Conservation (phyloP, 2,329 filamentous ascomycete genomes). For the Epichloe uncinata region DNA sequence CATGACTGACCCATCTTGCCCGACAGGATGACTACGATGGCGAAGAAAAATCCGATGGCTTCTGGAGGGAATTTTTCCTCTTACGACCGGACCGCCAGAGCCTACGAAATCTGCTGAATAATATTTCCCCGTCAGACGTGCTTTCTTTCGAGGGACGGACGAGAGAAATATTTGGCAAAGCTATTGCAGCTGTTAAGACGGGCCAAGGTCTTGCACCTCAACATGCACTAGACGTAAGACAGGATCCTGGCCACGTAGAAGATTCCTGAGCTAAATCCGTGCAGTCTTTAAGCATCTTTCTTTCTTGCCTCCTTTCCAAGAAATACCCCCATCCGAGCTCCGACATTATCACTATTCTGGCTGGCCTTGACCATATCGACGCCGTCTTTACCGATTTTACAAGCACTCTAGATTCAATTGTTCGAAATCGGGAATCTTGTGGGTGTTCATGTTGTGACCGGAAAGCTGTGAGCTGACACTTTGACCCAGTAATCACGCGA, state of each 20-base stretch:
- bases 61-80: conserved; percentile 94
- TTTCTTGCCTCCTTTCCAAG: conserved; percentile 71
- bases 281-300: conserved; percentile 80
- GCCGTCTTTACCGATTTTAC: conserved; percentile 81
- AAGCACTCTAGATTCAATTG: conserved; percentile 64
- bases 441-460: conserved; percentile 22
- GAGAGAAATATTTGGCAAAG: conserved; percentile 63
- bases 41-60: conserved; percentile 67
- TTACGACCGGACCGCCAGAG: conserved; percentile 62
- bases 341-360: conserved; percentile 81
- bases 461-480: background rate
- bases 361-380: conserved; percentile 81
- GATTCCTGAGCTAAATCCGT: conserved; percentile 10
- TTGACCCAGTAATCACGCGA: conserved; percentile 52
- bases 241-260: background rate
- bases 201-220: conserved; percentile 49
- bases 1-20: conserved; percentile 16
- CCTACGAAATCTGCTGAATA: conserved; percentile 54
- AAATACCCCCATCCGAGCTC: conserved; percentile 92
- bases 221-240: conserved; percentile 72
- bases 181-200: conserved; percentile 55
- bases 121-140: conserved; percentile 60
- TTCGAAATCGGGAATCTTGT: conserved; percentile 63
- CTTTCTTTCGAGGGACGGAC: conserved; percentile 66
- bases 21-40: conserved; percentile 45